Conservation (phyloP, 441 rosid genomes). For the Arabidopsis hybrid region DNA sequence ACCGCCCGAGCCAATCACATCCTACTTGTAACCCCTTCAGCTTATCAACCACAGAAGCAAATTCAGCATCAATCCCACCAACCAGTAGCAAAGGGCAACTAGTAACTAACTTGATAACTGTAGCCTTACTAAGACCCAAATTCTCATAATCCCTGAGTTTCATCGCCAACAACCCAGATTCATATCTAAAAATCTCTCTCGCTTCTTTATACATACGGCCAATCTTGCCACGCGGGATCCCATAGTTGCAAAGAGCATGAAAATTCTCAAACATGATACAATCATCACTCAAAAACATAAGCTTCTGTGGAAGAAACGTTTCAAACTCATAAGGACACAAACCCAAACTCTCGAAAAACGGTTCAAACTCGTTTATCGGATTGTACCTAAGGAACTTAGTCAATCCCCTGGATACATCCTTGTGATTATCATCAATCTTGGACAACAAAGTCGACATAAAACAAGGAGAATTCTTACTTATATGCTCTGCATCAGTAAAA, state of each 20-base stretch:
- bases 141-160: constrained; percentile 65
- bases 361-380: constrained; percentile 85
- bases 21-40: constrained; percentile 55
- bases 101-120: constrained; percentile 62
- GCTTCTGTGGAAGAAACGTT: constrained; percentile 52
- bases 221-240: constrained; percentile 69
- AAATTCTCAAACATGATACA: constrained; percentile 66
- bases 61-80: constrained; percentile 54
- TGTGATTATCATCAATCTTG: constrained; percentile 52
- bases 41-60: constrained; percentile 60
- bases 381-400: constrained; percentile 66
- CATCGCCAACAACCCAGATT: constrained; percentile 50
- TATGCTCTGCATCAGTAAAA: constrained; percentile 77
- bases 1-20: constrained; percentile 56
- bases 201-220: constrained; percentile 75
- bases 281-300: constrained; percentile 68
- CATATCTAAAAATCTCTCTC: constrained; percentile 57
- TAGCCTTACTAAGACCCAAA: constrained; percentile 58
- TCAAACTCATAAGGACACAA: constrained; percentile 55
- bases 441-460: constrained; percentile 59
- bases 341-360: constrained; percentile 85
- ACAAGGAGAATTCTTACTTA: constrained; percentile 74
- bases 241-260: constrained; percentile 63
- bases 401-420: constrained; percentile 54
- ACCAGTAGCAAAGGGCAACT: constrained; percentile 64